Base-by-base conservation (phyloP, 768 basidiomycete genomes). In the Lentinus tigrinus region DNA sequence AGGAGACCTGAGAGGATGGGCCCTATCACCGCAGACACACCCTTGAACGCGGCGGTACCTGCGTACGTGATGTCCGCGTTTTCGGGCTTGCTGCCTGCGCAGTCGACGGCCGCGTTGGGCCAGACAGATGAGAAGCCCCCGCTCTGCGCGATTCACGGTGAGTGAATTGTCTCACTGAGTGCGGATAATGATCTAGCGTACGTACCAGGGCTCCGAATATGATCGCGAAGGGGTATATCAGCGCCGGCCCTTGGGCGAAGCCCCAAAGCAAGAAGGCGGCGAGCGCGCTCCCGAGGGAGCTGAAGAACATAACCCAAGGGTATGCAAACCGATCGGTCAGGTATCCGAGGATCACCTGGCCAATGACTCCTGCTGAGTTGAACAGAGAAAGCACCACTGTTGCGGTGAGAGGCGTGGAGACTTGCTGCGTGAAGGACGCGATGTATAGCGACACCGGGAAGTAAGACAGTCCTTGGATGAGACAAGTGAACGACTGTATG, bases 401-500 rank as follows among this genome's bases (percentile, higher is more conserved):
- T 10, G 66, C 66, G 19, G 63, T 60, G 11, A 64, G 59, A 34
- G 63, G 64, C 10, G 64, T 64, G 9, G 62, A 50, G 16, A 65
- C 55, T 14, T 58, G 38, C 24, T 60, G 63, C n/a, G 61, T 55
- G 61, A 67, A 69, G 4, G 62, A 46, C n/a, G 68, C 63, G 28
- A 65, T 67, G 54, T 69, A 67, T n/a, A 67, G 61, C 38, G 66
- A 69, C 10, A 63, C 67, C 23, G 64, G 64, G 61, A 65, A 65
- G 52, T 64, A 67, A 4, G 63, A 62, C 14, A 69, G 52, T 13
- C 66, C 66, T 54, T 69, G 66, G n/a, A 69, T 47, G 42, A 65
- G 38, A 28, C 47, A 58, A 14, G 64, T 63, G 21, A 58, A 38
- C n/a, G 56, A 54, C 66, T 67, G 39, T 21, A 11, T 43, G 36